Conservation (phyloP, 2,329 filamentous ascomycete species). For the Aureobasidium sp. region DNA sequence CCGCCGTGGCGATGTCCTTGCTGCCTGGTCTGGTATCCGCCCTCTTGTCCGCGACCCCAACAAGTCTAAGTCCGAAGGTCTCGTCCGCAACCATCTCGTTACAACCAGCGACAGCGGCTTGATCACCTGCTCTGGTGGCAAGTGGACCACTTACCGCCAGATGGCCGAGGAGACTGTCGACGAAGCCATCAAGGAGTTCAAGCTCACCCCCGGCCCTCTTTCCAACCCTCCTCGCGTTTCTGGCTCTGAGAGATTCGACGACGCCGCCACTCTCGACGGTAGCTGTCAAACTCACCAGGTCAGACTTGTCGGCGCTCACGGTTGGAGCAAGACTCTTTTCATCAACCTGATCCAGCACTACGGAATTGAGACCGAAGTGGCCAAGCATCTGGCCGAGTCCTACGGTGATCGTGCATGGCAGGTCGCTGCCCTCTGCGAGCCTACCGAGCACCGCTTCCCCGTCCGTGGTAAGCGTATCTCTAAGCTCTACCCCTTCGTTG, state of each 20-base stretch:
- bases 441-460: slow-evolving; percentile 74
- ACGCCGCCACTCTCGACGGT: slow-evolving; percentile 64
- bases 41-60: slow-evolving; percentile 82
- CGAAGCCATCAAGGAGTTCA: slow-evolving; percentile 64
- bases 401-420: slow-evolving; percentile 93
- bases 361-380: slow-evolving; percentile 84
- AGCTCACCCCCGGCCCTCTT: slow-evolving; percentile 52
- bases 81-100: slow-evolving; percentile 81
- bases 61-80: slow-evolving; percentile 75
- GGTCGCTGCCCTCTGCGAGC: slow-evolving; percentile 70
- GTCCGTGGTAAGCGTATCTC: slow-evolving; percentile 75
- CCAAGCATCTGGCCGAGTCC: slow-evolving; percentile 76
- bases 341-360: slow-evolving; percentile 94
- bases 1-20: slow-evolving; percentile 77
- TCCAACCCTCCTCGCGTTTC: slow-evolving; percentile 55
- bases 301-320: slow-evolving; percentile 74
- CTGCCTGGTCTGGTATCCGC: slow-evolving; percentile 82
- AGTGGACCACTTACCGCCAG: slow-evolving; percentile 90
- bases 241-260: slow-evolving; percentile 63
- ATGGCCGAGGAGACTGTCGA: slow-evolving; percentile 90
- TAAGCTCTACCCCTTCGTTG: slow-evolving; percentile 78
- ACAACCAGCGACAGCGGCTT: slow-evolving; percentile 73
- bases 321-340: slow-evolving; percentile 84
- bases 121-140: slow-evolving; percentile 78
- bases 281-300: slow-evolving; percentile 78